phyloP scores from a whole-genome alignment of 495 filamentous ascomycete species.

The Lentithecium fluviatile region DNA sequence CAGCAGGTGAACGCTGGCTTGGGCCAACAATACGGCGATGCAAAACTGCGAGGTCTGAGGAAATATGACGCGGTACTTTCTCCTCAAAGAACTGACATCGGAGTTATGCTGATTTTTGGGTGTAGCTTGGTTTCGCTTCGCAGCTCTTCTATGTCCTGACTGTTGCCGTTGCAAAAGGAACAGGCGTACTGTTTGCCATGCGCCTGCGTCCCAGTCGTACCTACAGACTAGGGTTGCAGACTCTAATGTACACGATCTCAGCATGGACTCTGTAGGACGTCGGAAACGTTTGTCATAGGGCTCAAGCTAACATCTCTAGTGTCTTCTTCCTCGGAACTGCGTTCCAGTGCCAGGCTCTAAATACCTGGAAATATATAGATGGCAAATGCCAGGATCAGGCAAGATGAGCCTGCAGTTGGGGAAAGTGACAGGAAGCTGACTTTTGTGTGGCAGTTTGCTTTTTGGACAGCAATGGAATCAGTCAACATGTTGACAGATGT shows the following conservation, averaged over 20 bases:
- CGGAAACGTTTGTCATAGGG: neutral
- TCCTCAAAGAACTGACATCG: neutral
- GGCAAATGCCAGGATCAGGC: slow-evolving; percentile 18
- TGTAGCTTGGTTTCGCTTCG: slow-evolving; percentile 5
- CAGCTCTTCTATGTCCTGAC: slow-evolving; percentile 11
- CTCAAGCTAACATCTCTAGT: neutral
- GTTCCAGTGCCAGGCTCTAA: slow-evolving; percentile 16
- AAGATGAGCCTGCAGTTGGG: neutral
- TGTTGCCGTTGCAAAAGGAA: slow-evolving; percentile 1
- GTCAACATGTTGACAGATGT: slow-evolving; percentile 10
- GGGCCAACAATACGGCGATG: neutral
- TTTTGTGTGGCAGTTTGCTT: neutral
- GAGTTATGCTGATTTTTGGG: neutral
- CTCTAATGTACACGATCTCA: neutral
- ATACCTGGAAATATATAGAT: neutral
- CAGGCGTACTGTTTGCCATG: slow-evolving; percentile 7
- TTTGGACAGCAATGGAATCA: slow-evolving; percentile 12
- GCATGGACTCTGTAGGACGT: slow-evolving; percentile 10
- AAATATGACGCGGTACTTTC: slow-evolving; percentile 5
- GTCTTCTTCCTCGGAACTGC: slow-evolving; percentile 7
- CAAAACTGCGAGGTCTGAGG: neutral
- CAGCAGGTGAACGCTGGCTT: slow-evolving; percentile 9
- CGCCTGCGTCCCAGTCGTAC: neutral
- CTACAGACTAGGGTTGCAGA: neutral
- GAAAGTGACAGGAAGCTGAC: neutral